phyloP scores from a whole-genome alignment of 2,329 filamentous ascomycete species.

The Xylariaceae sp. region DNA sequence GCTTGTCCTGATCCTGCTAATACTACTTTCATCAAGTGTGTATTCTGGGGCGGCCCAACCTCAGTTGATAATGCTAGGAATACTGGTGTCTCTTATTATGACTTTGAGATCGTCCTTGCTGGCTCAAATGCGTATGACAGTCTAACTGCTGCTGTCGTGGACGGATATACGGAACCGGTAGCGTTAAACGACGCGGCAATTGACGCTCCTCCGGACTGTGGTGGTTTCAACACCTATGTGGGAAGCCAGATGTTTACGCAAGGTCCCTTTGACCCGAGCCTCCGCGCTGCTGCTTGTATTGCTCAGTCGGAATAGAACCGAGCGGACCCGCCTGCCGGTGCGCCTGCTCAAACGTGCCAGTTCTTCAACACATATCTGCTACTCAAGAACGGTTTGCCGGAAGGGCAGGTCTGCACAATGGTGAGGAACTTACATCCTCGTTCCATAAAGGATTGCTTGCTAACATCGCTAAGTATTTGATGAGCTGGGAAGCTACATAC shows the following conservation, averaged over 20 bases:
- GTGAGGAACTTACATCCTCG: not conserved
- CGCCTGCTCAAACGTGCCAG: conserved; percentile 10
- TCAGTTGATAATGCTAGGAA: conserved; percentile 14
- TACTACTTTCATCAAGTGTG: conserved; percentile 27
- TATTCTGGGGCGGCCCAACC: conserved; percentile 13
- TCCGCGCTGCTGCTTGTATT: conserved; percentile 30
- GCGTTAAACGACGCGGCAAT: conserved; percentile 26
- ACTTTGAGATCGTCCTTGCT: conserved; percentile 22
- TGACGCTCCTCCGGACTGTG: conserved; percentile 28
- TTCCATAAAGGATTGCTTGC: not conserved
- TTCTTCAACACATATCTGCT: conserved; percentile 37
- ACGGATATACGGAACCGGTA: not conserved
- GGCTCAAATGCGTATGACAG: conserved; percentile 25
- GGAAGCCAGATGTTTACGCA: conserved; percentile 26
- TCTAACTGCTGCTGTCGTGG: not conserved
- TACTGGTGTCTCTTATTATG: conserved; percentile 4
- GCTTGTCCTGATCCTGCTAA: conserved; percentile 12
- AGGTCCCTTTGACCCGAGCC: conserved; percentile 20
- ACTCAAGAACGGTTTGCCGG: conserved; percentile 39
- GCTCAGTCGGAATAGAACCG: conserved; percentile 24
- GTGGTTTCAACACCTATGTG: conserved; percentile 26
- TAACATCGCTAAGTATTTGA: conserved; percentile 2
- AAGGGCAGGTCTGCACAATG: conserved; percentile 30
- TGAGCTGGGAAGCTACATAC: conserved; percentile 27
- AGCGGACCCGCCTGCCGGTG: conserved; percentile 8